Conservation (phyloP, 495 filamentous ascomycete species). For the Penicillium riverlandense region DNA sequence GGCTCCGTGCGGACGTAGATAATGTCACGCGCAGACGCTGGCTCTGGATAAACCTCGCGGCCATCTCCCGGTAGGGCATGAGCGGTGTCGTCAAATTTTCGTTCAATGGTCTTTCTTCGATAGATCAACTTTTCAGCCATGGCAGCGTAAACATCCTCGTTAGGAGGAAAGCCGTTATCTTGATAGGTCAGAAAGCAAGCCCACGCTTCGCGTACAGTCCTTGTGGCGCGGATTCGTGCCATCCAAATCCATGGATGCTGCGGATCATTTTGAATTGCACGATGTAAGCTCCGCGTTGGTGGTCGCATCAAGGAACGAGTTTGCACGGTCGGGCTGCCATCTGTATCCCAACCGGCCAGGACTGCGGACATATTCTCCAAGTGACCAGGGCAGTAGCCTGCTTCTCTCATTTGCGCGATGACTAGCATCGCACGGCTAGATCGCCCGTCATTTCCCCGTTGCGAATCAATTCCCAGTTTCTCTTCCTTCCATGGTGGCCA, state of each 20-base stretch:
- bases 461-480: slow-evolving; percentile 48
- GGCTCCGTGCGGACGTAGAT: slow-evolving; percentile 50
- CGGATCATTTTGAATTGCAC: slow-evolving; percentile 4
- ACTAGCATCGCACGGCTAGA: slow-evolving; percentile 51
- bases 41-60: slow-evolving; percentile 48
- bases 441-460: slow-evolving; percentile 47
- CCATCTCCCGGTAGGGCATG: slow-evolving; percentile 52
- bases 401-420: slow-evolving; percentile 53
- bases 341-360: slow-evolving; percentile 61
- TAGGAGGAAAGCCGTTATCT: slow-evolving; percentile 24
- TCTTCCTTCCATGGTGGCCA: slow-evolving; percentile 72
- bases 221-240: slow-evolving; percentile 55
- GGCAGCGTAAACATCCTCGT: slow-evolving; percentile 42
- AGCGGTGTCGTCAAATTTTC: slow-evolving; percentile 12
- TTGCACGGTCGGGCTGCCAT: slow-evolving; percentile 63
- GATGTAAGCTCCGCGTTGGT: slow-evolving; percentile 10
- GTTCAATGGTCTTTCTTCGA: slow-evolving; percentile 20
- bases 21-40: slow-evolving; percentile 48
- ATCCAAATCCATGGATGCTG: slow-evolving; percentile 42
- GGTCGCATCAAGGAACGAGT: slow-evolving; percentile 37
- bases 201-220: slow-evolving; percentile 68
- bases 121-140: slow-evolving; percentile 56
- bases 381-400: slow-evolving; percentile 46
- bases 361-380: slow-evolving; percentile 55
- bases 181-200: slow-evolving; percentile 54